Conservation (phyloP, 306 rosid species). For the Trichosanthes truncata region DNA sequence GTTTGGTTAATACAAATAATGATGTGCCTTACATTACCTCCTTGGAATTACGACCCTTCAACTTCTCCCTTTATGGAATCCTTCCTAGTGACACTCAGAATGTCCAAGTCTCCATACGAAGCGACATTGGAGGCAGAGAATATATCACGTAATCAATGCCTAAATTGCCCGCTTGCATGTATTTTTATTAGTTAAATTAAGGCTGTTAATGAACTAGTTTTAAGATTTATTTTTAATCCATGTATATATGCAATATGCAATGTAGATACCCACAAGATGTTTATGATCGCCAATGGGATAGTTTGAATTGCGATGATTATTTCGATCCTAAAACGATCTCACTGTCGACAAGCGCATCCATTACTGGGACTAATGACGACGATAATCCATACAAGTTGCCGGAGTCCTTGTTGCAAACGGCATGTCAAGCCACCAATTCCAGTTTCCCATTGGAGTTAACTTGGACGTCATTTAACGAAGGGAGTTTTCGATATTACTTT, state of each 20-base stretch:
- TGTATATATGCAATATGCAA: no score
- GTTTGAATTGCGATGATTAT: no score
- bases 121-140: not conserved
- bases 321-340: no score
- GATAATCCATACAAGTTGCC: not conserved
- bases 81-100: not conserved
- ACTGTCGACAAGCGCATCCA: not conserved
- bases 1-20: slow-evolving; percentile 21
- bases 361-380: not conserved
- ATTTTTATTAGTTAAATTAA: no score
- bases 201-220: no score
- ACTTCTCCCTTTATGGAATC: not conserved
- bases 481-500: not conserved
- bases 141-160: not conserved
- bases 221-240: no score
- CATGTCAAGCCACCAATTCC: not conserved
- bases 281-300: not conserved
- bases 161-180: no score
- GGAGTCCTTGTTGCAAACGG: not conserved
- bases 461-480: not conserved
- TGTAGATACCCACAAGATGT: not conserved
- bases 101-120: not conserved
- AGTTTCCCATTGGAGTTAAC: not conserved
- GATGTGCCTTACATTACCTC: slow-evolving; percentile 32
- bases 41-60: slow-evolving; percentile 26